phyloP scores from a whole-genome alignment of 352 stramenopile genomes.

The Phytophthora kernoviae region DNA sequence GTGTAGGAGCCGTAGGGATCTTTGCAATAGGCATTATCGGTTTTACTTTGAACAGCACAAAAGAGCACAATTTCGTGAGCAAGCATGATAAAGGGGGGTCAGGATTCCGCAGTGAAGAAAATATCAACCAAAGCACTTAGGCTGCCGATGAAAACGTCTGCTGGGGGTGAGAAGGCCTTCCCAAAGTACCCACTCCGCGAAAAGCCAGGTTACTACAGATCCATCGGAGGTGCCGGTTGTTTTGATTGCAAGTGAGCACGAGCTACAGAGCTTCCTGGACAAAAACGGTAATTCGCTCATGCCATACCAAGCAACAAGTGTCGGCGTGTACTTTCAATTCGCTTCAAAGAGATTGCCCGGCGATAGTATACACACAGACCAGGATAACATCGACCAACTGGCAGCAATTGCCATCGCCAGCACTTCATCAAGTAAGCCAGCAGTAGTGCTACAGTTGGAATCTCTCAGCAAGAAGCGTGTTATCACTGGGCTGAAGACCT shows the following conservation, averaged over 20 bases:
- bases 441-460: conserved; percentile 18
- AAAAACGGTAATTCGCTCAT: conserved; percentile 19
- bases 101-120: background rate
- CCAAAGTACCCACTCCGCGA: background rate
- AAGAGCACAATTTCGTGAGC: too few relatives aligned
- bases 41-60: too few relatives aligned
- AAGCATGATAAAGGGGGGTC: too few relatives aligned
- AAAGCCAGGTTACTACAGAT: conserved; percentile 10
- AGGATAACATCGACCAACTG: conserved; percentile 7
- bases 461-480: conserved; percentile 15
- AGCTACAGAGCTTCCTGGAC: conserved; percentile 20
- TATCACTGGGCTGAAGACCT: conserved; percentile 9
- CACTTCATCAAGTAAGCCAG: conserved; percentile 3
- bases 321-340: conserved; percentile 31
- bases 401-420: conserved; percentile 20
- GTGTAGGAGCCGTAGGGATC: too few relatives aligned
- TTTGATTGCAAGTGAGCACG: conserved; percentile 14
- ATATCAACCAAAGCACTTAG: too few relatives aligned
- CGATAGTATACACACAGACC: background rate
- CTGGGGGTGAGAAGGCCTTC: too few relatives aligned
- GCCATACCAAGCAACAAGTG: background rate
- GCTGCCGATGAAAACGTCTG: background rate
- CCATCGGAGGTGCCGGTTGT: background rate
- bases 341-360: background rate
- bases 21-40: too few relatives aligned